Evolutionary conservation across 2,329 filamentous ascomycete species (phyloP).

Genomic region (Chaetomium sp.): DNA sequence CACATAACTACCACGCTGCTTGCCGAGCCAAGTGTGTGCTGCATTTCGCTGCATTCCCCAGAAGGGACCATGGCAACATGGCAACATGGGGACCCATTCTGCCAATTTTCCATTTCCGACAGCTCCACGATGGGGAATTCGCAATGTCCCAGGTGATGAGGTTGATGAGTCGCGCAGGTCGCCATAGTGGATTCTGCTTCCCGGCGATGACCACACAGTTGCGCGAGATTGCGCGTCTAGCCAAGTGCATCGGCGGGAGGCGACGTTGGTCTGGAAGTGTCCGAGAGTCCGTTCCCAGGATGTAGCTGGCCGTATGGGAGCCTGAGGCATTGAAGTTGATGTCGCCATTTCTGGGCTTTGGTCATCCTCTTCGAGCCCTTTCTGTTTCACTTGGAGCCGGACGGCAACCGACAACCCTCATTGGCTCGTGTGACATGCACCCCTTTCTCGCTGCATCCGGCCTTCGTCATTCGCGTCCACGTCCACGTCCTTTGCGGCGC

Average conservation of each 20-base stretch:
- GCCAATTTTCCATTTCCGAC: constrained; percentile 17
- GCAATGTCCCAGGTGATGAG: constrained; percentile 16
- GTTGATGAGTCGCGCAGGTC: not conserved
- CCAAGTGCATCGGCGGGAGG: not conserved
- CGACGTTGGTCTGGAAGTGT: constrained; percentile 3
- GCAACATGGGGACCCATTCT: constrained; percentile 6
- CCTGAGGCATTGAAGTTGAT: constrained; percentile 14
- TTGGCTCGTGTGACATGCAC: constrained; percentile 42
- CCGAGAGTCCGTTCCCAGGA: constrained; percentile 1
- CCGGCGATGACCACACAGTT: constrained; percentile 22
- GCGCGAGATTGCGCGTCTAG: constrained; percentile 25
- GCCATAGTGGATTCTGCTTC: constrained; percentile 23
- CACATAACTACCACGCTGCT: constrained; percentile 22
- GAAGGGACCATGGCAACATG: not conserved
- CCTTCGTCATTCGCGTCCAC: constrained; percentile 28
- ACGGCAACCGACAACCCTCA: constrained; percentile 23
- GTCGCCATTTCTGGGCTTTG: constrained; percentile 15
- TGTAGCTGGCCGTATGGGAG: not conserved
- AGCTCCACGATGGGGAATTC: constrained; percentile 25
- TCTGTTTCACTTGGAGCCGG: constrained; percentile 43
- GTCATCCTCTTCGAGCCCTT: constrained; percentile 39
- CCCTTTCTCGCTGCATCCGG: constrained; percentile 45
- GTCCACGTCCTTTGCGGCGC: constrained; percentile 17
- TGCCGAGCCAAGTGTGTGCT: constrained; percentile 23
- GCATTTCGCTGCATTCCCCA: constrained; percentile 6